These are phyloP conservation scores for Talaromyces rugulosus DNA, from an alignment of 2,329 filamentous ascomycete species.

Conservation along the genomic window DNA sequence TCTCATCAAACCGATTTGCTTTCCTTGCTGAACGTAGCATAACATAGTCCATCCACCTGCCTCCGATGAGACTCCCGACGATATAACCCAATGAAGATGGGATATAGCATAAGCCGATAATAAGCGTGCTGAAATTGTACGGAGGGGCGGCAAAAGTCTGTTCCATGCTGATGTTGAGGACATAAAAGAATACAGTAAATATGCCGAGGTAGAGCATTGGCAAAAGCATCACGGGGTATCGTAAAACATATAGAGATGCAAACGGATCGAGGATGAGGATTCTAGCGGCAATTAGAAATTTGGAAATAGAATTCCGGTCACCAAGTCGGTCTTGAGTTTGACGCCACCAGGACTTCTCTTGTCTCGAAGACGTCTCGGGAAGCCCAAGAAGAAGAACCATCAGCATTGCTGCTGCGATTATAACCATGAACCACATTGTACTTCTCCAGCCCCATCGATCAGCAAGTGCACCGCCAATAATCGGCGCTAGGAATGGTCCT, in stretches of 20 bases:
- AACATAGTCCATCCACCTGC: slow-evolving; percentile 10
- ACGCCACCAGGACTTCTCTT: background rate
- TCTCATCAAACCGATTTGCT: slow-evolving; percentile 3
- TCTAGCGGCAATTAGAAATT: background rate
- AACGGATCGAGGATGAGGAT: slow-evolving; percentile 8
- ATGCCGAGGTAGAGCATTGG: slow-evolving; percentile 9
- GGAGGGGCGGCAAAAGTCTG: slow-evolving; percentile 4
- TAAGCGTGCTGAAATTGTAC: slow-evolving; percentile 8
- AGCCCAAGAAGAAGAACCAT: slow-evolving; percentile 28
- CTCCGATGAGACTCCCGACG: slow-evolving; percentile 7
- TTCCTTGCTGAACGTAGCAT: slow-evolving; percentile 9
- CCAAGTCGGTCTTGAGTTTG: background rate
- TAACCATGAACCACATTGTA: slow-evolving; percentile 68
- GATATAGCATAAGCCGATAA: slow-evolving; percentile 9
- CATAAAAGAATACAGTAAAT: slow-evolving; percentile 7
- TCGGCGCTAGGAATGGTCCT: slow-evolving; percentile 66
- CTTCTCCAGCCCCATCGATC: slow-evolving; percentile 64
- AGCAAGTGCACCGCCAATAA: slow-evolving; percentile 65
- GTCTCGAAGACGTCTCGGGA: slow-evolving; percentile 22
- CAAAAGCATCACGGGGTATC: slow-evolving; percentile 5
- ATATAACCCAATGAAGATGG: slow-evolving; percentile 11
- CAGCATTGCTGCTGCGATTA: slow-evolving; percentile 52
- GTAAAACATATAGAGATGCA: background rate
- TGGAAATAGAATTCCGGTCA: background rate
- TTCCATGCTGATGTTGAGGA: slow-evolving; percentile 11